Base-by-base conservation (phyloP, 345 rosid species). In the Hypericum perforatum region DNA sequence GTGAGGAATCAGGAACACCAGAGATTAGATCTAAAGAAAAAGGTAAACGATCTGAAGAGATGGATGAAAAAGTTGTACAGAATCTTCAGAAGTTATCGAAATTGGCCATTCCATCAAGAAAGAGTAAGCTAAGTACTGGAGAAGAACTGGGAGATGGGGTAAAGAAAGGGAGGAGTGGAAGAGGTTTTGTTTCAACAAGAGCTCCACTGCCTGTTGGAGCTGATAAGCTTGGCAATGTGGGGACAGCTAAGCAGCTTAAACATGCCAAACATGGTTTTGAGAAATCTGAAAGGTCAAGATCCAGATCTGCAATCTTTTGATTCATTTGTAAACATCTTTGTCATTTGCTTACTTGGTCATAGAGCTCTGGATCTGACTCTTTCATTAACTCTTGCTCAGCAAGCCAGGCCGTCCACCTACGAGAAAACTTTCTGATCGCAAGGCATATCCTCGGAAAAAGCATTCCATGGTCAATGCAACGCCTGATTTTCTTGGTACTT, bases 371-470 rank as follows among this genome's bases (percentile, higher is more conserved):
- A 54, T 43, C 74, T 69, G 39, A 70, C 49, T 11, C 43, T 59
- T 70, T 60, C 22, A 53, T 67, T 47, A 45, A 54, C 63, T 66
- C 71, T 56, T 73, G 37, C 57, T 60, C 94, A 88, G 97, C 79
- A 88, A 80, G 70, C 67, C 77, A n/a, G 94, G 98, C 53, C 89
- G 97, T 65, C 95, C 90, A 50, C 80, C 91, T 51, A 74, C 86
- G 59, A 82, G 97, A 73, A 92, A 92, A 78, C 84, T 80, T 59
- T 77, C 95, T 68, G 97, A 80, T 63, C 89, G 96, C 49, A 88
- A 77, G 73, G 86, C 86, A 59, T 83, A 88, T 74, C 67, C 68
- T 54, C 91, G 89, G 32, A 86, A 82, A 68, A 81, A 79, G 67
- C 85, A 76, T 59, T 55, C 83, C 12, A 70, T 73, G 9, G 55